A percentile compares a stretch with the other conserved stretches of the same genome.
Conservation (phyloP, 768 basidiomycete genomes). For the Cystobasidium tubakii region DNA sequence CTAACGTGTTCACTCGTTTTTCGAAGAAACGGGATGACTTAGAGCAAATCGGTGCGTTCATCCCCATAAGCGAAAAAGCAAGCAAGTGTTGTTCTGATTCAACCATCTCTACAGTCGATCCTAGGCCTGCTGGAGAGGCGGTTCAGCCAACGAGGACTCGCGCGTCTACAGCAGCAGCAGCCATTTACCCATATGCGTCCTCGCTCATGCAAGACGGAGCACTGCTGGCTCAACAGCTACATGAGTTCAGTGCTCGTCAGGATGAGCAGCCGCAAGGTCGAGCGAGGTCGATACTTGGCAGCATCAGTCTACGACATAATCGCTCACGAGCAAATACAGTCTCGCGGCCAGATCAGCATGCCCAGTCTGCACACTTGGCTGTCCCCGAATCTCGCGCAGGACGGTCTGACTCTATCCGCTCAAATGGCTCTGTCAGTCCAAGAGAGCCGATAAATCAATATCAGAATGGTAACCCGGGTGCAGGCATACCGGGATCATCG, state of each 20-base stretch:
- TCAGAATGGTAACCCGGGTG: neutral
- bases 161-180: neutral
- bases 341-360: neutral
- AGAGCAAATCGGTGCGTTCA: neutral
- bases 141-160: neutral
- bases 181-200: neutral
- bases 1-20: conserved; percentile 26
- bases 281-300: neutral
- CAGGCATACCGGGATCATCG: neutral
- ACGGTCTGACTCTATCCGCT: neutral
- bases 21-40: conserved; percentile 26
- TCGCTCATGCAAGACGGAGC: conserved; percentile 1
- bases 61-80: too few species aligned
- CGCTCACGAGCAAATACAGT: neutral
- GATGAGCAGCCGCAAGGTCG: neutral
- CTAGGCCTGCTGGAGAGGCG: neutral
- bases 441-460: neutral
- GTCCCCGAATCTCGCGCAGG: neutral
- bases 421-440: neutral
- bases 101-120: too few species aligned
- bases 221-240: neutral
- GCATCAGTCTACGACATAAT: conserved; percentile 7
- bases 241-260: neutral
- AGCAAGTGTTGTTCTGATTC: too few species aligned
- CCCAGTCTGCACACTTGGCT: neutral